Evolutionary conservation across 2,329 filamentous ascomycete species (phyloP), one percentile per base, ranked within the genome.

Genomic region (Bimuria novae-zelandiae): DNA sequence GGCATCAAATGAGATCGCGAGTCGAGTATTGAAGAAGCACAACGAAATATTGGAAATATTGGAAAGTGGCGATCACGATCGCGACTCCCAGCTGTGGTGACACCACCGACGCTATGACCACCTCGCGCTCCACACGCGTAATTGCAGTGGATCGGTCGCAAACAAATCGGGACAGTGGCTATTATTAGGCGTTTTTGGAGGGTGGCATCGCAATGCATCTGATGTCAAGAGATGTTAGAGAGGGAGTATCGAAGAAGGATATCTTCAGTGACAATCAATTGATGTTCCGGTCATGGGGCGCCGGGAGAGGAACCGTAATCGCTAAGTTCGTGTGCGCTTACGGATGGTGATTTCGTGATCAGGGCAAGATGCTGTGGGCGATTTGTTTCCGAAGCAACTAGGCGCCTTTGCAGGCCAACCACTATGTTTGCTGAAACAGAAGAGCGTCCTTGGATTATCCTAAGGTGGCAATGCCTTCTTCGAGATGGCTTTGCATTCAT

Each of bases 11-110:
- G 21, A 46, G 19, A 36, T 3, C 11, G 19, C 10, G 43, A 10
- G 14, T 8, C 21, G 30, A 46, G 36, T 36, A 36, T 46, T 35
- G 43, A 27, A 36, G 21, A 35, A 36, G n/a, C 43, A 36, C 30
- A n/a, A 46, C 43, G 43, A 46, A 36, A 25, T 33, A 46, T 46
- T 25, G 42, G 30, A 17, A 35, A 25, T 36, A 36, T 36, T 36
- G 33, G 33, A 36, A 36, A 23, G 43, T 46, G 43, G 43, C 43
- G 30, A 46, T 35, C 21, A 33, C 11, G 43, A 46, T 46, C 30
- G 19, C 43, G 43, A 46, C 36, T 21, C 17, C 27, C 30, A n/a
- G 41, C 10, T 44, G 16, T 8, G 22, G 23, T 41, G 21, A 21
- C 39, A 41, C 39, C 22, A 41, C 39, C 8, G 14, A n/a, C 32